Conservation (phyloP, 73 alveolate species). For the Breviolum minutum region DNA sequence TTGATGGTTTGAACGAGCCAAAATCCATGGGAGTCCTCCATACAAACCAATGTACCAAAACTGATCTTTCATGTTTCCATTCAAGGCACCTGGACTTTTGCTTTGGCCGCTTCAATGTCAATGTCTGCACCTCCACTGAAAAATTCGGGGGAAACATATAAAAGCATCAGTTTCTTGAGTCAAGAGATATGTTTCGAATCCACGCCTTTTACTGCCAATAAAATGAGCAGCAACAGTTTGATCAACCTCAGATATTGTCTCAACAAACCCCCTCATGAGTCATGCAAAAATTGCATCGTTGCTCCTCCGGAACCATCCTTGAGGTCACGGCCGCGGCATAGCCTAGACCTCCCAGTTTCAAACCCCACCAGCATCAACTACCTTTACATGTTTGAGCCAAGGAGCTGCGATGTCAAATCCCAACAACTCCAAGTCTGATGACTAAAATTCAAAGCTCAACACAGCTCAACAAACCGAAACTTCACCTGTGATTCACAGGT, state of each 20-base stretch:
- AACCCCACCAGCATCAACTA: no score
- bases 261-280: neutral
- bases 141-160: neutral
- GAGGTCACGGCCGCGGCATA: no score
- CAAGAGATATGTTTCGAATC: neutral
- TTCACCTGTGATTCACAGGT: no score
- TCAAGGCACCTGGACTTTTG: neutral
- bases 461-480: neutral
- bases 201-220: neutral
- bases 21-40: no score
- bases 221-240: neutral
- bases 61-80: no score
- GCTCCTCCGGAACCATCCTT: no score
- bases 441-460: neutral
- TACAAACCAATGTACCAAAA: no score
- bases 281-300: no score
- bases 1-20: no score
- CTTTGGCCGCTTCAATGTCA: neutral
- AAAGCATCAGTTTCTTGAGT: neutral
- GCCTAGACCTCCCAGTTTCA: no score
- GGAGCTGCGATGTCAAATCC: neutral
- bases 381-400: neutral
- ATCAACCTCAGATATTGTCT: neutral
- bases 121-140: no score
- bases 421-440: neutral